Base-by-base conservation (phyloP, 257 asterid genomes). In the Primulina eburnea region DNA sequence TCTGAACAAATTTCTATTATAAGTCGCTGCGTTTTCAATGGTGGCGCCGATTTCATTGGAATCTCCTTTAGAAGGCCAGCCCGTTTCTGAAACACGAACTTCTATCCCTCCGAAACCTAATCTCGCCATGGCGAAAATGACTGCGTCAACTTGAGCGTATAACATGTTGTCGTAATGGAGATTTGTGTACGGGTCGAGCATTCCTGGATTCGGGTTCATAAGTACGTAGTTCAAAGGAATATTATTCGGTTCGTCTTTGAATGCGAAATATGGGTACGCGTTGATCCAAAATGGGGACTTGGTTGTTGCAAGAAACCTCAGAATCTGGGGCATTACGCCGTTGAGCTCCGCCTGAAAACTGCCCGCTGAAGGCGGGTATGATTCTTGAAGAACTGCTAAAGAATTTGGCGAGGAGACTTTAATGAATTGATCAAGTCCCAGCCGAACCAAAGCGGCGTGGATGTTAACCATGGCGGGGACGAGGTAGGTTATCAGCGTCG, bases 11-110 rank as follows among this genome's bases (percentile, higher is more conserved):
- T 94, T 94, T 1, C 90, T 81, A 0, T 87, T 94, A 34, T 91
- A 94, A 38, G 78, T 11, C 12, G 81, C 77, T 7, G 99, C 99
- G 37, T 94, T 94, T 66, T 86, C 84, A 8, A 73, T 77, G 2
- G 95, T 82, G 0, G 99, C 99, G 66, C 99, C 99, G 1, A 76
- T 69, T 81, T 93, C 99, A 29, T 73, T 28, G 0, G 76, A 64
- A 9, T 88, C 99, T 33, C 99, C 99, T 62, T 82, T 89, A 1
- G 97, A 87, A 0, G 97, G 99, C 99, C 99, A 93, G 0, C 99
- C 99, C 0, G 99, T 94, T 73, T 94, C 99, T 0, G 99, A 94
- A 30, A 94, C 86, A 60, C 84, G 76, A 12, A 94, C 87, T 50
- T 63, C 76, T 38, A 90, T 47, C 53, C 89, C 83, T 0, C 79